Evolutionary conservation across 257 asterid species (phyloP).

Genomic region (Avicennia marina): DNA sequence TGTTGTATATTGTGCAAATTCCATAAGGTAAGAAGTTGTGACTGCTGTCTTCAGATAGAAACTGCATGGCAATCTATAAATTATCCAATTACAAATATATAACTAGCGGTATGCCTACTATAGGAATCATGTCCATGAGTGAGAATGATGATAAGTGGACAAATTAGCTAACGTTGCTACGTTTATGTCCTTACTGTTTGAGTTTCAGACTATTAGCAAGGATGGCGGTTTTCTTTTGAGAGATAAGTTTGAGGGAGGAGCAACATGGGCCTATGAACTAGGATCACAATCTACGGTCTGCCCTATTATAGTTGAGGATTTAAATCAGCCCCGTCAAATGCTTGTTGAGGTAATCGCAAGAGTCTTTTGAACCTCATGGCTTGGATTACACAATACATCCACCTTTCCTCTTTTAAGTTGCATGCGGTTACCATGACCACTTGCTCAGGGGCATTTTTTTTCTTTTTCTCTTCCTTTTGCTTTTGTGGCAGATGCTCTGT

Average conservation of each 20-base stretch:
- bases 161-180: too few species aligned
- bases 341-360: conserved; percentile 58
- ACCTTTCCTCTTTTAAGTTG: not conserved
- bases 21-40: too few species aligned
- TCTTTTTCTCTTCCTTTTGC: not conserved
- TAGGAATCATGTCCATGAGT: too few species aligned
- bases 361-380: not conserved
- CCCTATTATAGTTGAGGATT: conserved; percentile 81
- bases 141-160: too few species aligned
- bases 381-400: not conserved
- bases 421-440: too few species aligned
- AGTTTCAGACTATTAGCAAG: conserved; percentile 45
- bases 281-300: conserved; percentile 72
- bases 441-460: not conserved
- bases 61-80: too few species aligned
- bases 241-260: conserved; percentile 69
- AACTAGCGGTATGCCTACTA: too few species aligned
- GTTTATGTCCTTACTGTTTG: not conserved
- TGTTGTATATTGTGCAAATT: not conserved
- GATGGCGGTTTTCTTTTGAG: conserved; percentile 49
- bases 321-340: conserved; percentile 73
- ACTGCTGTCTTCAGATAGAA: too few species aligned
- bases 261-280: conserved; percentile 85
- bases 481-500: conserved; percentile 63
- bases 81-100: too few species aligned